phyloP scores from a whole-genome alignment of 495 filamentous ascomycete species.

The Neurospora sp. region DNA sequence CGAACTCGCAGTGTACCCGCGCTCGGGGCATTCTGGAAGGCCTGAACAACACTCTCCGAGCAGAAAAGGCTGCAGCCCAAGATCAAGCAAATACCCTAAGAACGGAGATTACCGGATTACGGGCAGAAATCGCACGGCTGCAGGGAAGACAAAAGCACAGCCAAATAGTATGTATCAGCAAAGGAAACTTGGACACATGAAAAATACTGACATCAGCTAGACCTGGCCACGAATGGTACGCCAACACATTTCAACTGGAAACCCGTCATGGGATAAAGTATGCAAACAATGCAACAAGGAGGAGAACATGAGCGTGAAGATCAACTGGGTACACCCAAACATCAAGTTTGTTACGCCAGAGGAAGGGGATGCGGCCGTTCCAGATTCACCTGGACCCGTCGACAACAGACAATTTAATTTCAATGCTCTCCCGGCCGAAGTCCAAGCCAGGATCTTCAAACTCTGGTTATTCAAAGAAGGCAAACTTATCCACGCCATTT shows the following conservation, averaged over 20 bases:
- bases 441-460: slow-evolving; percentile 24
- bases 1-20: neutral
- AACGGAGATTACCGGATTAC: neutral
- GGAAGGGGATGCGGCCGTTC: neutral
- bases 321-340: slow-evolving; percentile 10
- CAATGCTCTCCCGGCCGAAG: slow-evolving; percentile 14
- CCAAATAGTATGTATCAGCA: neutral
- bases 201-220: neutral
- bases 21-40: neutral
- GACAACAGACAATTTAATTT: slow-evolving; percentile 12
- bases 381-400: neutral
- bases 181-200: neutral
- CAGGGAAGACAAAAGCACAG: neutral
- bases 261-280: neutral
- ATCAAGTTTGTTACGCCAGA: slow-evolving; percentile 6
- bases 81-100: neutral
- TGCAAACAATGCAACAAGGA: slow-evolving; percentile 18
- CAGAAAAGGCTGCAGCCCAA: neutral
- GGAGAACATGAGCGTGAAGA: slow-evolving; percentile 23
- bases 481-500: slow-evolving; percentile 27
- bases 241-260: neutral
- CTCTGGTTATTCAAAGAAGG: slow-evolving; percentile 14
- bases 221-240: slow-evolving; percentile 8
- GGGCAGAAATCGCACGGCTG: neutral
- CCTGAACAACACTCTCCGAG: neutral